A percentile compares a stretch with the other conserved stretches of the same genome.
These are phyloP conservation scores for Vaccinium myrtillus DNA, from an alignment of 148 eudicot genomes.

Conservation along the genomic window DNA sequence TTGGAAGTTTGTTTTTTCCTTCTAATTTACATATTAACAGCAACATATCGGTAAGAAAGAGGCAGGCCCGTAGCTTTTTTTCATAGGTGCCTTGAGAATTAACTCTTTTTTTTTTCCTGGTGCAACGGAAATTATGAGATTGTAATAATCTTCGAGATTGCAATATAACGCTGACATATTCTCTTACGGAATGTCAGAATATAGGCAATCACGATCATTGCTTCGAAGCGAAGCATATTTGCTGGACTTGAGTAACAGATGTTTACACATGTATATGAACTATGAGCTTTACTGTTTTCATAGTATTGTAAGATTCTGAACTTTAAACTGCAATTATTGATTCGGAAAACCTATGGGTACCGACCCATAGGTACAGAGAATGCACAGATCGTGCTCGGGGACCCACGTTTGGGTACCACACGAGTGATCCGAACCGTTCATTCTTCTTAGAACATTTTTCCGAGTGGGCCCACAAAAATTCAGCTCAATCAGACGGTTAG, in stretches of 20 bases:
- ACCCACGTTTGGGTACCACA: too few species aligned
- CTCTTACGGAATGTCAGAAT: background rate
- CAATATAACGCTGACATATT: background rate
- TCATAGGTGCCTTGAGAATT: background rate
- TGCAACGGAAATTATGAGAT: too few species aligned
- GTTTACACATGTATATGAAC: background rate
- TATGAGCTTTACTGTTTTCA: background rate
- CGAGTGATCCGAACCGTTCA: too few species aligned
- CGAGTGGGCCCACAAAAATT: too few species aligned
- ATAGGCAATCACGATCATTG: background rate
- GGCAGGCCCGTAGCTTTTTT: background rate
- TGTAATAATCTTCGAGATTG: background rate
- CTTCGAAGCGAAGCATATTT: background rate
- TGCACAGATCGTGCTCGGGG: too few species aligned
- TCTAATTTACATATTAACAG: background rate
- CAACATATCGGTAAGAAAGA: background rate
- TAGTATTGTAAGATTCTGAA: background rate
- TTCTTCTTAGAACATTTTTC: too few species aligned
- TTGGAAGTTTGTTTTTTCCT: background rate
- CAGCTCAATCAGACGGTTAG: too few species aligned
- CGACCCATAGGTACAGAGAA: too few species aligned
- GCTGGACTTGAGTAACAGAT: background rate
- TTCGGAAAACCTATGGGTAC: background rate
- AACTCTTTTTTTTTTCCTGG: background rate
- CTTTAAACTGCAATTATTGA: background rate